Conservation (phyloP, 108 stramenopile species). For the Aurantiochytrium sp. region DNA sequence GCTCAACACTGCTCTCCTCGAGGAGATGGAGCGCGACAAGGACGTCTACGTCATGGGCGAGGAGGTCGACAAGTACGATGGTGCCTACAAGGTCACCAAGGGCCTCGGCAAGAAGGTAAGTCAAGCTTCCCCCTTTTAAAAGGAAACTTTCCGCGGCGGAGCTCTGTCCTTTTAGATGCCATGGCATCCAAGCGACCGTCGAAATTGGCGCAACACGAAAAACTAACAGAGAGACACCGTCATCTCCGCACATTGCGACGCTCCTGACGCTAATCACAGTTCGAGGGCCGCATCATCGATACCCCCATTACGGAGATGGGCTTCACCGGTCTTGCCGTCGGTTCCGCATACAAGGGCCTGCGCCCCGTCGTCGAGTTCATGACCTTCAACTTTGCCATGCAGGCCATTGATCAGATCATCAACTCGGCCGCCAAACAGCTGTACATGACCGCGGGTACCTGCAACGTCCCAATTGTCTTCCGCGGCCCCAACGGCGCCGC, state of each 20-base stretch:
- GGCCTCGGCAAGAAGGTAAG: slow-evolving; percentile 24
- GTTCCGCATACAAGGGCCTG: slow-evolving; percentile 85
- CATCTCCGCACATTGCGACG: background rate
- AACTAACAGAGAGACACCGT: too few relatives aligned
- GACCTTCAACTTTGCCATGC: slow-evolving; percentile 99
- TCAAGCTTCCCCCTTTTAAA: too few relatives aligned
- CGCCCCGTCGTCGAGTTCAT: slow-evolving; percentile 97
- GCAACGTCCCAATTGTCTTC: slow-evolving; percentile 93
- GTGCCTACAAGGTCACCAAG: slow-evolving; percentile 96
- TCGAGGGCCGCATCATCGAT: slow-evolving; percentile 77
- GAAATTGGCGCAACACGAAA: too few relatives aligned
- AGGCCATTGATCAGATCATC: slow-evolving; percentile 97
- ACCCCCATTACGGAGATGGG: slow-evolving; percentile 99
- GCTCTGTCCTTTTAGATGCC: too few relatives aligned
- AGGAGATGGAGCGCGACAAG: slow-evolving; percentile 93
- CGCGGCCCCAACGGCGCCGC: slow-evolving; percentile 96
- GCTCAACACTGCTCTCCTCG: slow-evolving; percentile 88
- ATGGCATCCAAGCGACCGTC: too few relatives aligned
- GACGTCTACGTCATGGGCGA: slow-evolving; percentile 87
- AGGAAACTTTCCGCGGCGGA: too few relatives aligned
- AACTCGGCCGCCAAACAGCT: slow-evolving; percentile 91
- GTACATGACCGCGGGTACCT: slow-evolving; percentile 92
- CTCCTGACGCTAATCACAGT: too few relatives aligned
- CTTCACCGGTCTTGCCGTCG: slow-evolving; percentile 90
- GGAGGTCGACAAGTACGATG: slow-evolving; percentile 99